Evolutionary conservation across 805 yeast genomes (phyloP).

Genomic region (Metschnikowia picachoensis): DNA sequence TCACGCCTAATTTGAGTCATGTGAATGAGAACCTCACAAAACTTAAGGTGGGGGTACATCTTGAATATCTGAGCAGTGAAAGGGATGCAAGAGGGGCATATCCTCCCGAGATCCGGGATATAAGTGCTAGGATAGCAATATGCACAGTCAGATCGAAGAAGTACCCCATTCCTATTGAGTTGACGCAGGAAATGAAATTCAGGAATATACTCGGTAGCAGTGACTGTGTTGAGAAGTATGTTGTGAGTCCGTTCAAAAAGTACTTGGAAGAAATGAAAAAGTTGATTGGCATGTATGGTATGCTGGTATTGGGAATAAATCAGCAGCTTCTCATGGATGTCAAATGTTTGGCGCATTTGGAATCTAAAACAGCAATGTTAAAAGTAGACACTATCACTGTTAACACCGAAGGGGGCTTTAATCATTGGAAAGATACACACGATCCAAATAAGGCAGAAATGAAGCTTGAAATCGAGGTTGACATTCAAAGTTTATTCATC

Average conservation of each 20-base stretch:
- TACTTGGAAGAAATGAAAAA: conserved; percentile 18
- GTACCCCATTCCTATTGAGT: conserved; percentile 22
- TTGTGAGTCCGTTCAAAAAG: conserved; percentile 21
- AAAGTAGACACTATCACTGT: conserved; percentile 16
- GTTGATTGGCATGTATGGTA: conserved; percentile 17
- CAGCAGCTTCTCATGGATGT: conserved; percentile 25
- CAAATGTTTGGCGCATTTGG: conserved; percentile 23
- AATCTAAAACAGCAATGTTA: conserved; percentile 19
- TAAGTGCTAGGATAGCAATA: conserved; percentile 14
- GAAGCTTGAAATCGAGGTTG: conserved; percentile 8
- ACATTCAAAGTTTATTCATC: conserved; percentile 12
- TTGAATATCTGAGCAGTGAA: conserved; percentile 9
- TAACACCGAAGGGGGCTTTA: conserved; percentile 11
- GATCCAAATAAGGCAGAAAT: conserved; percentile 2
- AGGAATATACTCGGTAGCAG: conserved; percentile 11
- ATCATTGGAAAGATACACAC: conserved; percentile 9
- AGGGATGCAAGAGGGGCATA: conserved; percentile 3
- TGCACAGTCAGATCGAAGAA: conserved; percentile 26
- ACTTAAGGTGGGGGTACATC: conserved; percentile 4
- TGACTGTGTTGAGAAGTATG: conserved; percentile 21
- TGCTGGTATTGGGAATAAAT: conserved; percentile 18
- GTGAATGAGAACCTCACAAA: background rate
- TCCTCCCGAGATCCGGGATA: conserved; percentile 16
- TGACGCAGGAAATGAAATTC: conserved; percentile 15
- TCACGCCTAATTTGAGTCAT: background rate